Conservation (phyloP, 2,329 filamentous ascomycete species). For the Xylaria sp. region DNA sequence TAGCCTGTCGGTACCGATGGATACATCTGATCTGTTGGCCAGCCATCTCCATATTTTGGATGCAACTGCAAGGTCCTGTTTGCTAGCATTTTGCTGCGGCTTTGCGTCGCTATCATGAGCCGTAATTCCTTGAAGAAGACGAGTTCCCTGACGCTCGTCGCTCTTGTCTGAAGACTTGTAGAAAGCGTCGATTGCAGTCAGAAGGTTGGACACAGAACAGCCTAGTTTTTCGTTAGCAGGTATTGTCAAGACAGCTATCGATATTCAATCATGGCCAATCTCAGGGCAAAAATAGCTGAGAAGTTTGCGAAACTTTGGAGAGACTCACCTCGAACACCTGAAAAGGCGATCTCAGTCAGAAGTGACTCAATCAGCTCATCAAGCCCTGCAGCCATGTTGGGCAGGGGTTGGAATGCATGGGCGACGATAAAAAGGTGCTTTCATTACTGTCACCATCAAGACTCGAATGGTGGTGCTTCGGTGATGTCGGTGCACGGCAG, state of each 20-base stretch:
- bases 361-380: constrained; percentile 59
- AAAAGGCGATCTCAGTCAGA: constrained; percentile 57
- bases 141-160: constrained; percentile 1
- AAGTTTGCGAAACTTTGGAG: background rate
- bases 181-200: constrained; percentile 45
- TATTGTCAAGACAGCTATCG: background rate
- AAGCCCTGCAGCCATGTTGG: constrained; percentile 53
- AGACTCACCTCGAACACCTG: constrained; percentile 55
- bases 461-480: constrained; percentile 46
- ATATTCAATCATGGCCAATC: constrained; percentile 13
- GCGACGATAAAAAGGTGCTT: constrained; percentile 33
- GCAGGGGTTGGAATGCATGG: constrained; percentile 38
- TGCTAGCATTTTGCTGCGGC: constrained; percentile 25
- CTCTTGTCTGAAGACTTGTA: constrained; percentile 30
- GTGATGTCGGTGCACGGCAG: constrained; percentile 29
- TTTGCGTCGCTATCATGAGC: background rate
- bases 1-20: constrained; percentile 50
- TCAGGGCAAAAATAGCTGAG: constrained; percentile 4
- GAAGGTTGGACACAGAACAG: constrained; percentile 43
- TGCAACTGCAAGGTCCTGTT: constrained; percentile 49
- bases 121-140: background rate
- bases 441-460: constrained; percentile 40
- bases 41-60: constrained; percentile 57
- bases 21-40: constrained; percentile 53
- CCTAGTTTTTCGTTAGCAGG: constrained; percentile 41